Evolutionary conservation across 2,329 filamentous ascomycete species (phyloP).

Genomic region (Botryotinia narcissicola): DNA sequence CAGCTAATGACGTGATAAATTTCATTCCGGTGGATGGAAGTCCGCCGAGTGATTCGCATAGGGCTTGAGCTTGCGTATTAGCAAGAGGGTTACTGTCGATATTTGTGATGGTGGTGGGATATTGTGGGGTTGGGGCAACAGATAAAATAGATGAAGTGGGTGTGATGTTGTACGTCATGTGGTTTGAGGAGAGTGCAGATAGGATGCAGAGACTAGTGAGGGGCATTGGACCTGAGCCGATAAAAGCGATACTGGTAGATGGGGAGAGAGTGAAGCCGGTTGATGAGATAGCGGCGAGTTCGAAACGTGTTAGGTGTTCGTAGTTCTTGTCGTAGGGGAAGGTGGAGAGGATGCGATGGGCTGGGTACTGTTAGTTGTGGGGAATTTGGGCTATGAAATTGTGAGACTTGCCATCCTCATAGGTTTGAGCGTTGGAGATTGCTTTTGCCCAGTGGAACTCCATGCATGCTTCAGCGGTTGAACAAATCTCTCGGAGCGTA

Average conservation of each 20-base stretch:
- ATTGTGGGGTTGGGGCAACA: background rate
- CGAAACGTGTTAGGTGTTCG: constrained; percentile 47
- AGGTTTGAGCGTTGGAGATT: constrained; percentile 33
- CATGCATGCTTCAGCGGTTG: constrained; percentile 45
- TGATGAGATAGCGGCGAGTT: constrained; percentile 44
- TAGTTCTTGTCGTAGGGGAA: constrained; percentile 54
- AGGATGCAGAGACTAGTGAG: constrained; percentile 48
- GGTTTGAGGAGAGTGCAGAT: constrained; percentile 35
- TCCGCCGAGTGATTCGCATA: constrained; percentile 40
- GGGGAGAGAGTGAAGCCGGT: constrained; percentile 33
- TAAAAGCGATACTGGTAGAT: constrained; percentile 44
- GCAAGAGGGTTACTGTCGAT: constrained; percentile 44
- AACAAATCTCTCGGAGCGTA: constrained; percentile 44
- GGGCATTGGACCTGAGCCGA: constrained; percentile 51
- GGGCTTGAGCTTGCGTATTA: constrained; percentile 36
- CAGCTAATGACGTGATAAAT: constrained; percentile 42
- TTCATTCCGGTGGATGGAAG: constrained; percentile 37
- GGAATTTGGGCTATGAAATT: background rate
- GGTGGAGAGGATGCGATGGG: constrained; percentile 4
- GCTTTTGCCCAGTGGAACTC: constrained; percentile 46
- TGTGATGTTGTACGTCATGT: background rate
- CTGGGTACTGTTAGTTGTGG: constrained; percentile 33
- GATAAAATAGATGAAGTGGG: background rate
- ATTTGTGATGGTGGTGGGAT: constrained; percentile 33
- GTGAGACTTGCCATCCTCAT: constrained; percentile 26